Conservation (phyloP, 345 rosid genomes). For the Populus deltoides region DNA sequence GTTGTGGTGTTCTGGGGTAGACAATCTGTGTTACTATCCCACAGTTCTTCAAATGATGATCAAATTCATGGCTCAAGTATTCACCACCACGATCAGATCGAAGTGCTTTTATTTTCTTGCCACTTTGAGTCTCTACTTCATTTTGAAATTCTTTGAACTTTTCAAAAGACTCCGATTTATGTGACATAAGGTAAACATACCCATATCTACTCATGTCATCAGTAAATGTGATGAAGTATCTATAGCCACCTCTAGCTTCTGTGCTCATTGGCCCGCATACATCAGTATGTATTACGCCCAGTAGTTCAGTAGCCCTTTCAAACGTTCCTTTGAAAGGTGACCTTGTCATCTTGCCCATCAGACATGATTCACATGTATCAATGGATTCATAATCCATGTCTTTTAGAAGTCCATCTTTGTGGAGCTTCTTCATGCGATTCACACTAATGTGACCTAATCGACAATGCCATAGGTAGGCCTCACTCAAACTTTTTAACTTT, state of each 20-base stretch:
- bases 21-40: not conserved
- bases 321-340: not conserved
- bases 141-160: not conserved
- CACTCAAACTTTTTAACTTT: not conserved
- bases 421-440: not conserved
- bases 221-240: constrained; percentile 2
- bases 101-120: not conserved
- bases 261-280: not conserved
- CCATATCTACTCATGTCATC: not conserved
- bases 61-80: not conserved
- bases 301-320: not conserved
- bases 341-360: not conserved
- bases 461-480: not conserved
- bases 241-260: not conserved
- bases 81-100: not conserved
- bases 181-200: not conserved
- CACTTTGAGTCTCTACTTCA: not conserved
- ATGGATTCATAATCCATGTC: not conserved
- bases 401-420: not conserved
- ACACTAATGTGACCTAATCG: not conserved
- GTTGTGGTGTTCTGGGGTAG: not conserved
- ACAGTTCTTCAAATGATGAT: not conserved
- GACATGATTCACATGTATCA: not conserved
- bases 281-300: not conserved
- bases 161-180: not conserved